Evolutionary conservation across 495 filamentous ascomycete genomes (phyloP), one percentile per base, ranked within the genome.

Genomic region (Astrocystis sublimbata): DNA sequence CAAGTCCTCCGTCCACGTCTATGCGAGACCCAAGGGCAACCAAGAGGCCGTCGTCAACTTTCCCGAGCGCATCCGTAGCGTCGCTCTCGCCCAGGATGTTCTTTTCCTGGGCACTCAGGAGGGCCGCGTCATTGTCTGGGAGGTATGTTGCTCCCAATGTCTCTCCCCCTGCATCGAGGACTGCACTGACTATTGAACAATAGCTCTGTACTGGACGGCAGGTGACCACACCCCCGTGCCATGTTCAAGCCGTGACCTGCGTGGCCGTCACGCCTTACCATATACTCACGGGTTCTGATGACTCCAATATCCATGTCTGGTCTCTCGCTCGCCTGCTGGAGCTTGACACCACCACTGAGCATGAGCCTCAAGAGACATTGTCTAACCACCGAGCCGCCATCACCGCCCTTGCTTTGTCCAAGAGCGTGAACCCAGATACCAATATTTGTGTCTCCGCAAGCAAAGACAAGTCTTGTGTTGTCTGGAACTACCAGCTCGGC

Each of bases 261-360:
- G 81, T 97, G 28, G 88, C 86, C 21, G 84, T 86, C 36, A 89
- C 85, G 45, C 87, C 86, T 45, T 89, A 87, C 65, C 90, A 94
- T 72, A 78, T 97, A 52, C 81, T 97, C 24, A 93, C 92, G 2
- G 94, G 91, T 40, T 96, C 93, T 8, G 79, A 88, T 61, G 94
- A 98, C 72, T 91, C 93, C 13, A 92, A 88, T 67, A 82, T 97
- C 52, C 89, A 96, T 73, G 86, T 97, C 56, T 98, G 94, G 94
- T 92, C 91, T 6, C 68, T 97, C 19, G 78, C 86, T 2, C 77
- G 81, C 35, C 81, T 98, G 8, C 79, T 97, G 7, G 70, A 87
- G 76, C 67, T 86, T 68, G 64, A 85, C 79, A 60, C 78, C 6
- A 71, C 75, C 19, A 76, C 75, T 58, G 79, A 81, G 62, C 79